These are phyloP conservation scores for Neurospora hispaniola DNA, from an alignment of 495 filamentous ascomycete species.

Conservation along the genomic window DNA sequence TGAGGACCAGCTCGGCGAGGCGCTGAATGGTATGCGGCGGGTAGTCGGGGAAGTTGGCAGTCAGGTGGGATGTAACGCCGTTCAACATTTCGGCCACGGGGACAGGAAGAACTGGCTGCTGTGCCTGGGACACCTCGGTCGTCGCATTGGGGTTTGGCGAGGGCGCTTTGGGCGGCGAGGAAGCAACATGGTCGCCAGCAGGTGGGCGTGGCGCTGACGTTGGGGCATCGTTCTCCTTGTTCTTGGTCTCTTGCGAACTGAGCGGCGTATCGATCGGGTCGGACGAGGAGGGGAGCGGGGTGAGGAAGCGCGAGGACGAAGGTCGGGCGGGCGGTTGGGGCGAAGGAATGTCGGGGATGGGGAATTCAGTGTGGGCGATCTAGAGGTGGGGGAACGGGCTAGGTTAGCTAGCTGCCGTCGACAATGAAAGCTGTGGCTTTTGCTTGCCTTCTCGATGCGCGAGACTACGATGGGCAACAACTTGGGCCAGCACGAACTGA, in stretches of 20 bases:
- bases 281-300: constrained; percentile 33
- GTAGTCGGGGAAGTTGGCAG: constrained; percentile 53
- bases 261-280: constrained; percentile 28
- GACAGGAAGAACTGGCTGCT: constrained; percentile 42
- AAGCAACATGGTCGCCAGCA: constrained; percentile 8
- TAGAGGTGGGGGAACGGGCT: constrained; percentile 3
- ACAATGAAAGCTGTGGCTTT: background rate
- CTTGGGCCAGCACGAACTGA: constrained; percentile 30
- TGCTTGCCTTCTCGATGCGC: constrained; percentile 31
- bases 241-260: constrained; percentile 36
- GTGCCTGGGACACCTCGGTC: background rate
- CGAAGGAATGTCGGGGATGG: constrained; percentile 30
- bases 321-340: constrained; percentile 22
- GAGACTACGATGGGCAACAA: constrained; percentile 26
- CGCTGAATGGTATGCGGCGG: constrained; percentile 93
- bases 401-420: background rate
- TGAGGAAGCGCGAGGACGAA: constrained; percentile 31
- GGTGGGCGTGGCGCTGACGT: constrained; percentile 13
- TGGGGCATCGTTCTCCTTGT: constrained; percentile 33
- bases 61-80: constrained; percentile 58
- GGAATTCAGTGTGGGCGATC: constrained; percentile 34
- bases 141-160: background rate
- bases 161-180: constrained; percentile 5
- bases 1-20: constrained; percentile 78
- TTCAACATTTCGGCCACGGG: constrained; percentile 51